Conservation (phyloP, 2,329 filamentous ascomycete species). For the Fusarium aywerte region DNA sequence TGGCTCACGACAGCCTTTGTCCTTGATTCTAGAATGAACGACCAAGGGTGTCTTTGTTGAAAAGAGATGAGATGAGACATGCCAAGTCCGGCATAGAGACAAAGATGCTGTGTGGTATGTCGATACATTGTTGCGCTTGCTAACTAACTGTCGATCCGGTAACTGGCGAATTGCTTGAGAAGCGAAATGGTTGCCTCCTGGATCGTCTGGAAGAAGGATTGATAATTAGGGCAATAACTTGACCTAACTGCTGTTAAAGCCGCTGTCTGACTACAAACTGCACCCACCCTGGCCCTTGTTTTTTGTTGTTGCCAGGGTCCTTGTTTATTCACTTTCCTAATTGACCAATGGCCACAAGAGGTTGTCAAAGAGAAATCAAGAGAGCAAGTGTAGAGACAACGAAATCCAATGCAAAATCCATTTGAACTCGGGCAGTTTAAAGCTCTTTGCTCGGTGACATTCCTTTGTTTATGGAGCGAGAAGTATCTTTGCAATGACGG, state of each 20-base stretch:
- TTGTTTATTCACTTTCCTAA: conserved; percentile 23
- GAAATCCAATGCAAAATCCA: too few species aligned
- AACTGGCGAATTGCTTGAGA: background rate
- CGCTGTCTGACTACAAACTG: conserved; percentile 1
- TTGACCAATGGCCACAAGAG: background rate
- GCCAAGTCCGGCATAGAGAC: background rate
- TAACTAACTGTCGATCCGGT: background rate
- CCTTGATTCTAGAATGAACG: conserved; percentile 5
- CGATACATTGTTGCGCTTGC: background rate
- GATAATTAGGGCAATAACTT: conserved; percentile 27
- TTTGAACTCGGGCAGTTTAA: background rate
- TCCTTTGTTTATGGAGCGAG: conserved; percentile 8
- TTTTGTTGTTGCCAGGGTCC: conserved; percentile 1
- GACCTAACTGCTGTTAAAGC: conserved; percentile 14
- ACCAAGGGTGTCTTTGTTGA: background rate
- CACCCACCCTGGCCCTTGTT: background rate
- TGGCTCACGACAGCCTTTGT: background rate
- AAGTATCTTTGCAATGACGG: background rate
- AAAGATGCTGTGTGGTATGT: conserved; percentile 3
- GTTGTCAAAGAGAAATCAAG: background rate
- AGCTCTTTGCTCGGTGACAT: background rate
- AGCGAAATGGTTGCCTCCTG: background rate
- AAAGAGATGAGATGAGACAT: conserved; percentile 11
- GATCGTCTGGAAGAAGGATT: conserved; percentile 7
- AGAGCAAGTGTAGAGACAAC: background rate